Evolutionary conservation across 441 rosid genomes (phyloP), one percentile per base, ranked within the genome.

Genomic region (Populus hybrid): DNA sequence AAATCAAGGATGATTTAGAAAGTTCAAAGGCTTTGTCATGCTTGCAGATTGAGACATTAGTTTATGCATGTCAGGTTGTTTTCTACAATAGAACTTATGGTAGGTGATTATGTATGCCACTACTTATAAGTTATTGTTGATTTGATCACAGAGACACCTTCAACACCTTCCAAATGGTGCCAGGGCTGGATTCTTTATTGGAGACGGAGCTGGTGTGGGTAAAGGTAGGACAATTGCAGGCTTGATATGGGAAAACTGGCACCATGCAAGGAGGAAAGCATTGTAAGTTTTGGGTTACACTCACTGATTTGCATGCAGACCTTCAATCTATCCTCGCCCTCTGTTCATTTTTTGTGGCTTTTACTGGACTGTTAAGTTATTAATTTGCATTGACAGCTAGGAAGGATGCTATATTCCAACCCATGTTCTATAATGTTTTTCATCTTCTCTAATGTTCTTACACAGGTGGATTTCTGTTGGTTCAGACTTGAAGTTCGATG

Each of bases 121-220:
- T 30, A 35, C 84, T 72, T 77, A 75, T 85, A 59, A 80, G 78
- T 72, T 83, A 75, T 67, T 82, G 72, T 70, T 76, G 71, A 46
- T 86, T 79, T 79, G 78, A 81, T 87, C 78, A 80, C 86, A 95
- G 99, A 90, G 99, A 84, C 97, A 96, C 86, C 92, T 88, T 71
- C 98, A 96, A 76, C 94, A 91, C 89, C 99, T 94, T 75, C 92
- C 91, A 69, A 86, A 83, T 89, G 91, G 92, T 85, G 81, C 84
- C 57, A 93, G 99, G 88, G 99, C 98, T 35, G 99, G 99, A 30
- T 96, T 94, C 79, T 96, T 96, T 86, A 77, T 94, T 84, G 99
- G 99, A 87, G 99, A 96, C 83, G 99, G 99, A 83, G 98, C 99
- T 87, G 99, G 99, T 80, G 97, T 96, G 80, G 98, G 99, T 71